Conservation (phyloP, 345 rosid genomes). For the Atalantia buxifolia region DNA sequence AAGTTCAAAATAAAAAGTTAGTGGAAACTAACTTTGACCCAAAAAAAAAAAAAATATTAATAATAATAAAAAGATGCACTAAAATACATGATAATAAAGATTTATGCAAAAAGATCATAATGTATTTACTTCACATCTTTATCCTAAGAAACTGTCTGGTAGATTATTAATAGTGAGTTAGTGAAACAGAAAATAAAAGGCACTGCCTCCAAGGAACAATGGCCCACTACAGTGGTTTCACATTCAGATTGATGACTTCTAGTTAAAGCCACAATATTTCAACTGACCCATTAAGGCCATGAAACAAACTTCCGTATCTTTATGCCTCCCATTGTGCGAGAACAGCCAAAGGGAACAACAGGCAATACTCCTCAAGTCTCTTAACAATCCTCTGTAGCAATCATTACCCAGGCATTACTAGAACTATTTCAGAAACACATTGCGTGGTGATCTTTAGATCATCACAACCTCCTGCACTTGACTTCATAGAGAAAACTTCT, state of each 20-base stretch:
- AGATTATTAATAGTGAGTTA: not conserved
- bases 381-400: not conserved
- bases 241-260: not conserved
- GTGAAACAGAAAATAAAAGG: not conserved
- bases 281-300: not conserved
- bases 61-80: not conserved
- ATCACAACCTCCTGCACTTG: not conserved
- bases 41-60: not conserved
- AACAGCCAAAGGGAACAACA: constrained; percentile 1
- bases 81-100: not conserved
- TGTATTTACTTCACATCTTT: not conserved
- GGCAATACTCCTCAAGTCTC: not conserved
- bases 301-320: constrained; percentile 9
- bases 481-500: not conserved
- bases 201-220: not conserved
- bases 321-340: not conserved
- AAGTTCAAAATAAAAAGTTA: constrained; percentile 18
- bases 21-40: not conserved
- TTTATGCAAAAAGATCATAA: not conserved
- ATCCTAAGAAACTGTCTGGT: not conserved
- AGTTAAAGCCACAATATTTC: not conserved
- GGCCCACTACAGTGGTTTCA: constrained; percentile 2
- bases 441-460: not conserved
- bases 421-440: not conserved
- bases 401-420: not conserved